Evolutionary conservation across 192 early-diverging fungal species (phyloP), one percentile per base, ranked within the genome.

Genomic region (Backusella morwellensis): DNA sequence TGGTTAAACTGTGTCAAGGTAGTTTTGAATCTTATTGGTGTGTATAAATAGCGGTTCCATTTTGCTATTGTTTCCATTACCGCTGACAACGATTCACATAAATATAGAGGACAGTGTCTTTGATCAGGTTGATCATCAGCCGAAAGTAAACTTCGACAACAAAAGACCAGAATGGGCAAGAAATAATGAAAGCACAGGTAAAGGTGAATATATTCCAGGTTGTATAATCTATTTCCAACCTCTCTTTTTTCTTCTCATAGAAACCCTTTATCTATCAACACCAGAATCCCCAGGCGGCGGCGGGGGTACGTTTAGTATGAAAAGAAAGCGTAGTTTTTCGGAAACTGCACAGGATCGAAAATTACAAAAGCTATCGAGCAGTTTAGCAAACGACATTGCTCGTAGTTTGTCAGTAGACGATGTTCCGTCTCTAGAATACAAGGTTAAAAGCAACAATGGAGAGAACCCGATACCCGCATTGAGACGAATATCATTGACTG

Each of bases 241-340:
- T 68, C 17, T 68, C 11, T 36, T 21, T 68, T 68, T 21, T 68
- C 6, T 35, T 12, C n/a, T 9, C 12, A 6, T 38, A 74, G 73
- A 66, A 41, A 38, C 56, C 15, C 38, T 74, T 40, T 35, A 50
- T 15, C 41, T 42, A 21, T 66, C 73, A 7, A 56, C 73, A 29
- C 70, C 70, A 32, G 26, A 38, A 66, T 41, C 73, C 6, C 73
- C 56, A 63, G 35, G 50, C 32, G 23, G 26, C 15, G 8, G 66
- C 26, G 15, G n/a, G 29, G 8, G 67, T 23, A 11, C 15, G 29
- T 11, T 12, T 44, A 68, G n/a, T 19, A 41, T 42, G 38, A 41
- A 83, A 77, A 67, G 82, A 32, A 83, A 83, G 72, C 66, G 82
- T 19, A 80, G 76, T 67, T 63, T 83, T 47, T 63, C 78, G 14